Evolutionary conservation across 2,329 filamentous ascomycete genomes (phyloP).

Genomic region (Apiospora kogelbergensis): DNA sequence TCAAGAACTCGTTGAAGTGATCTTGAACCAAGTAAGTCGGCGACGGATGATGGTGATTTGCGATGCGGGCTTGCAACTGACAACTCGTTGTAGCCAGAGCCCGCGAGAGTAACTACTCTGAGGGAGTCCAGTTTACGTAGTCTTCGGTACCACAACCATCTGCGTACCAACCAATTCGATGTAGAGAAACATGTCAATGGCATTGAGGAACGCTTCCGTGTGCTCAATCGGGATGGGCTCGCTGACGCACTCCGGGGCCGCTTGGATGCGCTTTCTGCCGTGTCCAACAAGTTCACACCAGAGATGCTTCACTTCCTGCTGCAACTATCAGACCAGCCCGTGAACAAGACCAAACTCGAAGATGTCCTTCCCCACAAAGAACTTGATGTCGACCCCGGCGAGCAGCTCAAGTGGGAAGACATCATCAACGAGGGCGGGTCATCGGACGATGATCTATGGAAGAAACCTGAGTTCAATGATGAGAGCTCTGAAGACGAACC

Average conservation of each 20-base stretch:
- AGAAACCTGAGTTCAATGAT: constrained; percentile 61
- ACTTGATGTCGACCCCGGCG: constrained; percentile 42
- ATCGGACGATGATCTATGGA: constrained; percentile 68
- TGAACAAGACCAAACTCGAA: constrained; percentile 65
- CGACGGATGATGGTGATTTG: neutral
- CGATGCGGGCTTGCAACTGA: constrained; percentile 15
- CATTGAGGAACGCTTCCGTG: constrained; percentile 81
- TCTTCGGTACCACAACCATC: constrained; percentile 55
- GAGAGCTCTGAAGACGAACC: constrained; percentile 65
- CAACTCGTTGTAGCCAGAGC: constrained; percentile 31
- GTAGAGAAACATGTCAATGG: constrained; percentile 65
- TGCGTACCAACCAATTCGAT: constrained; percentile 75
- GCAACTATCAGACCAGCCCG: constrained; percentile 78
- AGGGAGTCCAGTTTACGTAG: constrained; percentile 51
- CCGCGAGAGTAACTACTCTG: constrained; percentile 39
- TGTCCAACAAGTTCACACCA: constrained; percentile 66
- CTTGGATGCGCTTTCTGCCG: constrained; percentile 56
- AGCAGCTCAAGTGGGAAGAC: constrained; percentile 72
- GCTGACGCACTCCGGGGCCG: constrained; percentile 66
- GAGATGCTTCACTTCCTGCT: constrained; percentile 79
- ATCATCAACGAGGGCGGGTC: constrained; percentile 74
- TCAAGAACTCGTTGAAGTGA: constrained; percentile 67
- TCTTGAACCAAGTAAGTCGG: constrained; percentile 40
- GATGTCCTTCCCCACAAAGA: constrained; percentile 57
- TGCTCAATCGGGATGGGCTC: constrained; percentile 76